Conservation (phyloP, 1,284 basidiomycete species). For the Sanghuangporus baumii region DNA sequence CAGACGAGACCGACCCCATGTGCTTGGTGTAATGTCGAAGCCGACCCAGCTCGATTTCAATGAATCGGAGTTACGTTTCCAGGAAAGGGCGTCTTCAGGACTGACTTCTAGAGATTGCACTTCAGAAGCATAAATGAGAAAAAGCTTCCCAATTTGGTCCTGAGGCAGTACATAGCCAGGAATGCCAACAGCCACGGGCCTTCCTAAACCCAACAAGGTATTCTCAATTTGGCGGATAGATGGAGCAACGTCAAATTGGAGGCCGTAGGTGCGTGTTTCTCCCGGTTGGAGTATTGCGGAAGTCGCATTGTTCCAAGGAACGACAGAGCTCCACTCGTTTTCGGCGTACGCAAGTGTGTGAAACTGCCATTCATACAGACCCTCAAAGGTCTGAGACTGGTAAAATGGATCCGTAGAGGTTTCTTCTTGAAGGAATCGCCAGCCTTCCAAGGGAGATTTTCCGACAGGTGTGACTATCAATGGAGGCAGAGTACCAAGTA, state of each 20-base stretch:
- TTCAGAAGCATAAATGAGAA: conserved; percentile 40
- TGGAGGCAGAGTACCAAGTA: conserved; percentile 49
- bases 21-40: conserved; percentile 40
- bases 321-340: conserved; percentile 47
- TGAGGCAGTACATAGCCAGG: conserved; percentile 50
- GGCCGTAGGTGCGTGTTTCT: conserved; percentile 46
- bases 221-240: conserved; percentile 48
- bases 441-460: conserved; percentile 51
- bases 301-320: conserved; percentile 52
- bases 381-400: conserved; percentile 58
- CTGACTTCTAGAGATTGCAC: conserved; percentile 39
- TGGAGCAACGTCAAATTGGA: conserved; percentile 45
- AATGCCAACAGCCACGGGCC: conserved; percentile 48
- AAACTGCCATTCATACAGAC: conserved; percentile 55
- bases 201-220: conserved; percentile 35
- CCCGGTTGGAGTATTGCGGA: conserved; percentile 44
- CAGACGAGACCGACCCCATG: conserved; percentile 47
- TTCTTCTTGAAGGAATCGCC: conserved; percentile 50
- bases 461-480: conserved; percentile 45
- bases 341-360: conserved; percentile 54
- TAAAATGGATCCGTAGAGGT: conserved; percentile 42
- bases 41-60: conserved; percentile 40
- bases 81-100: conserved; percentile 45
- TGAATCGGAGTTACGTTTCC: conserved; percentile 39
- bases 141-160: conserved; percentile 47